Evolutionary conservation across 345 rosid species (phyloP).

Genomic region (Eutrema japonicum): DNA sequence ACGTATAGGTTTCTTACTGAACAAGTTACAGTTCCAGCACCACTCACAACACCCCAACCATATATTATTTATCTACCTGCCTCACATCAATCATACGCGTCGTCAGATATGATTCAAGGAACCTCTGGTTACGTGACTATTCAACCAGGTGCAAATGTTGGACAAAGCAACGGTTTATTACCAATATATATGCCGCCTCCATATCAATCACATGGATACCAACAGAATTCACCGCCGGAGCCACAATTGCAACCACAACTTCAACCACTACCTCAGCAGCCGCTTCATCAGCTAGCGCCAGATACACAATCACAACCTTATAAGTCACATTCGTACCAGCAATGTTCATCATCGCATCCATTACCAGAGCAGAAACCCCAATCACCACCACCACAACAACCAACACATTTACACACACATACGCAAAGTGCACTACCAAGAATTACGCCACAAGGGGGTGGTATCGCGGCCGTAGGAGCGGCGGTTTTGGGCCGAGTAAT

Average conservation of each 20-base stretch:
- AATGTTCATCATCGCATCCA: too few relatives aligned
- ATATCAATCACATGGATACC: constrained; percentile 32
- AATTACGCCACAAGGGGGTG: constrained; percentile 40
- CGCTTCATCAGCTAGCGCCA: too few relatives aligned
- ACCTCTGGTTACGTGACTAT: constrained; percentile 3
- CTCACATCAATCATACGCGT: constrained; percentile 19
- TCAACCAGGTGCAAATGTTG: constrained; percentile 3
- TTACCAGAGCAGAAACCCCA: too few relatives aligned
- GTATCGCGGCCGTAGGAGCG: constrained; percentile 47
- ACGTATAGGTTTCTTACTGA: constrained; percentile 56
- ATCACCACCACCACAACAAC: constrained; percentile 29
- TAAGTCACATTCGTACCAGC: too few relatives aligned
- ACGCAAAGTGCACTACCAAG: constrained; percentile 30
- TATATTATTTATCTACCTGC: constrained; percentile 30
- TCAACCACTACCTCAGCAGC: too few relatives aligned
- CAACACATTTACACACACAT: constrained; percentile 41
- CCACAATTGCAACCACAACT: background rate
- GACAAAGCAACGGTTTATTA: constrained; percentile 21
- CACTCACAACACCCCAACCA: constrained; percentile 12
- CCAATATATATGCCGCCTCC: constrained; percentile 33
- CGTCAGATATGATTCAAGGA: constrained; percentile 10
- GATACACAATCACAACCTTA: too few relatives aligned
- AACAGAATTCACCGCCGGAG: constrained; percentile 24
- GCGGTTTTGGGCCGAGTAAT: constrained; percentile 62
- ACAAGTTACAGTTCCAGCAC: constrained; percentile 8